Evolutionary conservation across 441 rosid species (phyloP).

Genomic region (Corymbia calophylla): DNA sequence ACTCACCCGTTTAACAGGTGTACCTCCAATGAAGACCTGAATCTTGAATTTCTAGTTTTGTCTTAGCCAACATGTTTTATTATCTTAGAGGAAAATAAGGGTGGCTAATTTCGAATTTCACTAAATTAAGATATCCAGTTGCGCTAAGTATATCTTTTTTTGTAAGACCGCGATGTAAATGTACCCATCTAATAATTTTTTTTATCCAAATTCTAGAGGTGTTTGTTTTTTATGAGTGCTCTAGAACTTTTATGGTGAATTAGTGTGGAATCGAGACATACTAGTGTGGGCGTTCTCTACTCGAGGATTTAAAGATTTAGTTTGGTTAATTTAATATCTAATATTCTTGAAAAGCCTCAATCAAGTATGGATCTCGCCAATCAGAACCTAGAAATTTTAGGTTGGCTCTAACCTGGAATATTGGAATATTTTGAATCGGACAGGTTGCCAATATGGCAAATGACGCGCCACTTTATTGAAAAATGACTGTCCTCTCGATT

Average conservation of each 20-base stretch:
- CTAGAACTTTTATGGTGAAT: neutral
- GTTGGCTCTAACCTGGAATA: neutral
- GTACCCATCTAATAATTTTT: neutral
- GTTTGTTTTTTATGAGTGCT: neutral
- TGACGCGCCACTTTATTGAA: neutral
- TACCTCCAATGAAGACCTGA: constrained; percentile 58
- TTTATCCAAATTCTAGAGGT: neutral
- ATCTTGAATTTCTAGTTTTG: neutral
- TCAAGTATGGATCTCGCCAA: neutral
- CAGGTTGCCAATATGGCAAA: neutral
- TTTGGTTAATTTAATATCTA: neutral
- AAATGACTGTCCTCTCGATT: rapidly evolving
- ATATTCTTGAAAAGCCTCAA: neutral
- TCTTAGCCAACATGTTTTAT: neutral
- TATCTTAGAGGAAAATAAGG: neutral
- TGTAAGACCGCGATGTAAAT: neutral
- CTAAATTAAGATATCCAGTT: neutral
- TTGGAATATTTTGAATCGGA: neutral
- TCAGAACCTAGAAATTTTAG: too few species aligned
- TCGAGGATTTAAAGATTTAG: neutral
- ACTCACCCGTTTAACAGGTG: too few species aligned
- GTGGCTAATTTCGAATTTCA: neutral
- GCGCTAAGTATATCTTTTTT: neutral
- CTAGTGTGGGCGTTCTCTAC: neutral
- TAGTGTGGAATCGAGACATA: neutral